Conservation (phyloP, 2,329 filamentous ascomycete genomes). For the Thielaviopsis ethacetica region DNA sequence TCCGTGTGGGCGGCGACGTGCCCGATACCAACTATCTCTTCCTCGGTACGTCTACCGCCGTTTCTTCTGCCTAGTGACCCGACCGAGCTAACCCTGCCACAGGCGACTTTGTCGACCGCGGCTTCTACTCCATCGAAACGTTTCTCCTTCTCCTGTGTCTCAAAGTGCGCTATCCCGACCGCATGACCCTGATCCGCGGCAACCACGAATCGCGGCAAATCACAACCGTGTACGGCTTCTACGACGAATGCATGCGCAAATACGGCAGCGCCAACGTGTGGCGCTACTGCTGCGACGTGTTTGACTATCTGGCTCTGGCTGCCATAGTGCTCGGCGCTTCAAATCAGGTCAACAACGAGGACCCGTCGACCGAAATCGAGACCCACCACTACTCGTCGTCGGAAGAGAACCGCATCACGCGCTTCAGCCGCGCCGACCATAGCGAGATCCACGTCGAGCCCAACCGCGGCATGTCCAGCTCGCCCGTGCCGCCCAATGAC, state of each 20-base stretch:
- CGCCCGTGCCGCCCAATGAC: background rate
- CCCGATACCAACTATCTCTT: slow-evolving; percentile 95
- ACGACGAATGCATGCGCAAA: slow-evolving; percentile 90
- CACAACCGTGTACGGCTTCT: slow-evolving; percentile 94
- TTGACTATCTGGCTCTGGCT: slow-evolving; percentile 86
- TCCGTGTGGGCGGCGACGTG: slow-evolving; percentile 81
- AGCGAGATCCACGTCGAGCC: background rate
- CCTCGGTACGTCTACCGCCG: slow-evolving; percentile 47
- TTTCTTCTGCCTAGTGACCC: slow-evolving; percentile 8
- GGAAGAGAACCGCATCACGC: slow-evolving; percentile 17
- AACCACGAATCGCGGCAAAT: slow-evolving; percentile 96
- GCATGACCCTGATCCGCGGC: slow-evolving; percentile 87
- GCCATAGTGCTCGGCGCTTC: slow-evolving; percentile 83
- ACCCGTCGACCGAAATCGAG: slow-evolving; percentile 78
- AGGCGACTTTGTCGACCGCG: slow-evolving; percentile 95
- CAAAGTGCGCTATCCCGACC: slow-evolving; percentile 93
- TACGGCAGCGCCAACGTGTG: slow-evolving; percentile 95
- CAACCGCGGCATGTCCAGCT: slow-evolving; percentile 1
- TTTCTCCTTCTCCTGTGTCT: slow-evolving; percentile 90
- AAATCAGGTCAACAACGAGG: slow-evolving; percentile 39
- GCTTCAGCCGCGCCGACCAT: background rate
- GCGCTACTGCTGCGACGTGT: slow-evolving; percentile 94
- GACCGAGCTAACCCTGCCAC: background rate
- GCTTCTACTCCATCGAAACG: slow-evolving; percentile 94
- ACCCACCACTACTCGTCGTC: slow-evolving; percentile 68